Evolutionary conservation across 257 asterid genomes (phyloP), one percentile per base, ranked within the genome.

Genomic region (Verbena officinalis): DNA sequence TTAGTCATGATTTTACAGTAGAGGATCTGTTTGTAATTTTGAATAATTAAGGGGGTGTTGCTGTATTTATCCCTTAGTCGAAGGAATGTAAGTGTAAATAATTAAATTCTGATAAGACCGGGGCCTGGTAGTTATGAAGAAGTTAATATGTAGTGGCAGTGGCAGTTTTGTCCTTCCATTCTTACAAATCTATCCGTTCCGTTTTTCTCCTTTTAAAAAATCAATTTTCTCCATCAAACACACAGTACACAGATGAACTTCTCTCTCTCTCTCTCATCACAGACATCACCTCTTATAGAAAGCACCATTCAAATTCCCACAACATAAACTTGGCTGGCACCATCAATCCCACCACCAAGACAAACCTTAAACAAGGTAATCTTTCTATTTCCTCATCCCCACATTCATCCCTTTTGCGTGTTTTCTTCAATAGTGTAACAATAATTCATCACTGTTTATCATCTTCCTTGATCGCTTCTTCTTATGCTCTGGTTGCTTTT

Each of bases 101-200:
- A 13, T n/a, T n/a, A 19, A 54, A n/a, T 5, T 59, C 4, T 11
- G 65, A 58, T 34, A 49, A 50, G 59, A 63, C 22, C 9, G 27
- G 17, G 44, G 53, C n/a, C n/a, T 27, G 72, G 62, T n/a, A 34
- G 70, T 67, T 67, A 36, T 5, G 16, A 56, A 12, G 59, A 65
- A 73, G 67, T 60, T 61, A 55, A 2, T 2, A 16, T 7, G 11
- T 17, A 33, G 21, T 57, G 81, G 77, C 62, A 76, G 42, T 76
- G 81, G 77, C 62, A 76, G 42, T 76, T 72, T 64, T 19, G 77
- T 72, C 74, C 59, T 70, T 75, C 38, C 9, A 1, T 51, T 16
- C 17, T 17, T 61, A 49, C 1, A n/a, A 13, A 20, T 55, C 31
- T 57, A 74, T 62, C 75, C 50, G 13, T 55, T 8, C 10, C 0